Evolutionary conservation across 192 early-diverging fungal genomes (phyloP).

Genomic region (Mortierella alpina): DNA sequence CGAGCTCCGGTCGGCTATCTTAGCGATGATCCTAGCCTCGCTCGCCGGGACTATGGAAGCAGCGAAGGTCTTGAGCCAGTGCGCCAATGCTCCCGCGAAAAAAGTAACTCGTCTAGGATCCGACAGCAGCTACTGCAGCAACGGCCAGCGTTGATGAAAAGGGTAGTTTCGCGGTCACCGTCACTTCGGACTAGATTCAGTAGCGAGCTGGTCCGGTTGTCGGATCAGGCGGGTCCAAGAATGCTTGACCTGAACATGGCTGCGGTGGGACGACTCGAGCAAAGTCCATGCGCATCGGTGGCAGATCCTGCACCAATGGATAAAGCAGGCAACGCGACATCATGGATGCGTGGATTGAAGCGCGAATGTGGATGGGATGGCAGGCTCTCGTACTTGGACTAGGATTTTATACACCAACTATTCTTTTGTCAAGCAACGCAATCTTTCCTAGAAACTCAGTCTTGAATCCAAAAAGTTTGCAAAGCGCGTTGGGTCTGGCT

Average conservation of each 20-base stretch:
- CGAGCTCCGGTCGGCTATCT: background rate
- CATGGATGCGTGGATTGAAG: conserved; percentile 16
- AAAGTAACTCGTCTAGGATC: background rate
- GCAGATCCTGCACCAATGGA: background rate
- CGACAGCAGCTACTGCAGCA: conserved; percentile 3
- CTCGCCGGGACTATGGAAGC: too few species aligned
- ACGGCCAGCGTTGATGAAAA: background rate
- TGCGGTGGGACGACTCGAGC: too few species aligned
- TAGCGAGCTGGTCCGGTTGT: too few species aligned
- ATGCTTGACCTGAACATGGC: too few species aligned
- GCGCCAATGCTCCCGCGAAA: too few species aligned
- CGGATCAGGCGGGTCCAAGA: too few species aligned
- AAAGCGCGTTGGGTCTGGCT: conserved; percentile 43
- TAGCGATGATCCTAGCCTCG: background rate
- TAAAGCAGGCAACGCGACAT: conserved; percentile 6
- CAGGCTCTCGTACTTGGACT: background rate
- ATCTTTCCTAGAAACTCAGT: conserved; percentile 21
- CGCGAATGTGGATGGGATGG: conserved; percentile 14
- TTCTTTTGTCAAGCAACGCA: background rate
- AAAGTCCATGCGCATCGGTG: background rate
- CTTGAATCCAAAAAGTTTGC: conserved; percentile 42
- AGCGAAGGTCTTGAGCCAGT: too few species aligned
- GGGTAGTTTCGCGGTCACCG: too few species aligned
- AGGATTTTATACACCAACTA: background rate
- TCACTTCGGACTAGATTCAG: too few species aligned